Conservation (phyloP, 768 basidiomycete species). For the Xerocomellus amylosporus region DNA sequence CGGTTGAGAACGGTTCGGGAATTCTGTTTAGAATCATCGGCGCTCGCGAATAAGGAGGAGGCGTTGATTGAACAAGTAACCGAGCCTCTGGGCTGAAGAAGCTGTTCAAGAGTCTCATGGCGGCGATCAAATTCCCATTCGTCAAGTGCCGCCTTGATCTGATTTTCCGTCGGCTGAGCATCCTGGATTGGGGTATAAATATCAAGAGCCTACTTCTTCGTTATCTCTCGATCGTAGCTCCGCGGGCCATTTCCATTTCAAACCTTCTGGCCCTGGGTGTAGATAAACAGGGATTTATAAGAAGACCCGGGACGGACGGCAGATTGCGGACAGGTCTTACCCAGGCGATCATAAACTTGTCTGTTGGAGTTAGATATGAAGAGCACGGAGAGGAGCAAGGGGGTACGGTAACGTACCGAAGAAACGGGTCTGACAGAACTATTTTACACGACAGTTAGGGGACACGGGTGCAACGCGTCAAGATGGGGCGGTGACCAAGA, state of each 20-base stretch:
- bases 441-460: slow-evolving; percentile 16
- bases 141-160: slow-evolving; percentile 48
- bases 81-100: slow-evolving; percentile 45
- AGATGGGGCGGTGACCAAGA: background rate
- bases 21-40: slow-evolving; percentile 29
- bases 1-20: slow-evolving; percentile 32
- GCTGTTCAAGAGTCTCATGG: slow-evolving; percentile 36
- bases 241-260: slow-evolving; percentile 44
- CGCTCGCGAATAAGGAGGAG: slow-evolving; percentile 43
- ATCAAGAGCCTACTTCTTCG: slow-evolving; percentile 44
- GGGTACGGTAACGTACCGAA: slow-evolving; percentile 45
- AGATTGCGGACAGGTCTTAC: slow-evolving; percentile 33
- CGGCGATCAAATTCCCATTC: slow-evolving; percentile 39
- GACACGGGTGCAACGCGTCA: background rate
- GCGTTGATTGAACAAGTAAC: slow-evolving; percentile 48
- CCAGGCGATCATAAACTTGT: slow-evolving; percentile 73
- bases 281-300: slow-evolving; percentile 11
- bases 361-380: slow-evolving; percentile 35
- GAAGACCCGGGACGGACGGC: slow-evolving; percentile 1
- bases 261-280: slow-evolving; percentile 35
- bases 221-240: slow-evolving; percentile 42
- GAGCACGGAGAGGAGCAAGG: background rate
- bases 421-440: slow-evolving; percentile 73
- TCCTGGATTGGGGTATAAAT: slow-evolving; percentile 14
- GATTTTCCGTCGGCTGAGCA: slow-evolving; percentile 28